These are phyloP conservation scores for Azolla pinnata DNA, from an alignment of 75 land plant species.

Conservation along the genomic window DNA sequence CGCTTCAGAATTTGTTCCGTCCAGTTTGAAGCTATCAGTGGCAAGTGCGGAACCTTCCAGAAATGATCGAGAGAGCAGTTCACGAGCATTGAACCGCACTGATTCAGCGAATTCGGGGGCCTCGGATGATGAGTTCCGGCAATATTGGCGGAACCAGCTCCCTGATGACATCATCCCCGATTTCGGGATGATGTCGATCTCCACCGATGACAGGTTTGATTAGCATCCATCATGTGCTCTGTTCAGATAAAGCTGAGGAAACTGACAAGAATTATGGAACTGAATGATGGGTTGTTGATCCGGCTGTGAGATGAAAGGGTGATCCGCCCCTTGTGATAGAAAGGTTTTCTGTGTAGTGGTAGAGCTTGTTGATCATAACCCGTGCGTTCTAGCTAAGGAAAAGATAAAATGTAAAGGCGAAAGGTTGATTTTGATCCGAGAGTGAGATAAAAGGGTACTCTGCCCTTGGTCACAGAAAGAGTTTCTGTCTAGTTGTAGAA, in stretches of 20 bases:
- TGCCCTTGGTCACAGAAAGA: no score
- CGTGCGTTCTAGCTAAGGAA: no score
- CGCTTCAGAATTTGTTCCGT: constrained; percentile 86
- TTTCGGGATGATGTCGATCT: constrained; percentile 37
- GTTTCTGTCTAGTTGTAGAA: no score
- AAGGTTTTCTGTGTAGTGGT: no score
- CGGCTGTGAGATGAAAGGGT: no score
- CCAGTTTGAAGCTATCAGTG: constrained; percentile 27
- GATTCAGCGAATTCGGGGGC: no score
- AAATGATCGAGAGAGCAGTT: constrained; percentile 20
- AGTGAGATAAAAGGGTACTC: no score
- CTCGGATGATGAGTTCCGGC: constrained; percentile 89
- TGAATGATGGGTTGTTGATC: constrained; percentile 15
- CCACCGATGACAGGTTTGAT: constrained; percentile 4
- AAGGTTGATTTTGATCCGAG: no score
- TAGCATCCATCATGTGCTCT: constrained; percentile 20
- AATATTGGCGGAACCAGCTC: constrained; percentile 71
- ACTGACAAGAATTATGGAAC: constrained; percentile 28
- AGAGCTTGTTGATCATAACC: no score
- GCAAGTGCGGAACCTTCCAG: constrained; percentile 11
- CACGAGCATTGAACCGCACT: constrained; percentile 56
- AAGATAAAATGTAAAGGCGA: no score
- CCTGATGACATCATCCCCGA: constrained; percentile 96
- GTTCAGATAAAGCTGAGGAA: constrained; percentile 13
- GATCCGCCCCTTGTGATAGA: no score